Evolutionary conservation across 2,329 filamentous ascomycete genomes (phyloP), one percentile per base, ranked within the genome.

Genomic region (Paecilomyces fulvus): DNA sequence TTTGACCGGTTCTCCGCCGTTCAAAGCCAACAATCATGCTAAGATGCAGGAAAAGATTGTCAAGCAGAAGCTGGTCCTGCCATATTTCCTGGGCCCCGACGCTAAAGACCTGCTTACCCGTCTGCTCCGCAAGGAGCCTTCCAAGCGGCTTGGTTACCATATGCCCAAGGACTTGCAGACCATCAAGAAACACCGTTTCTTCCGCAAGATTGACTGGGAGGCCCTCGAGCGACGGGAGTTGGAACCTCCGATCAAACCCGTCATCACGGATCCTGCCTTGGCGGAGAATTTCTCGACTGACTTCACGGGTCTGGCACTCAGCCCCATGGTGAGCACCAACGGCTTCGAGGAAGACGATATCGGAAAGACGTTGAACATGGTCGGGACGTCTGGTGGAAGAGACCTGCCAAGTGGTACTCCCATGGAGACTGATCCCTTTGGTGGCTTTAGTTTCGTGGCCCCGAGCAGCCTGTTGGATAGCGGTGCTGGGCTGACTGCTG

Each of bases 21-120:
- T 97, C 76, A 85, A 85, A 25, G 94, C 90, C 49, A 86, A 87
- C 72, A 97, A 96, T 75, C 86, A 95, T 70, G 86, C 90, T 68
- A 97, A 96, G 78, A 92, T 96, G 61, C 90, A 96, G 72, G 88
- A 96, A 65, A 95, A 94, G 71, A 99, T 99, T 65, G 79, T 96
- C 64, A 92, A 92, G 76, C 88, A 95, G 76, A 97, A 97, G 74
- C 79, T 96, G 49, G 78, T 83, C 52, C 76, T 97, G 61, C 94
- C 94, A 0, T 97, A 96, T 73, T 99, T 90, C 75, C 81, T 99
- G 54, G 86, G 89, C 53, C 83, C 89, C 0, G 94, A 99, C 69
- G 90, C 94, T 23, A 97, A 96, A 75, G 95, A 99, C 67, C 79
- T 99, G 30, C 84, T 99, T 55, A 95, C 87, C 1, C 86, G 94